Percentiles rank a stretch among this genome's conserved stretches.
phyloP scores from a whole-genome alignment of 306 rosid species.

The Casuarina cunninghamiana region DNA sequence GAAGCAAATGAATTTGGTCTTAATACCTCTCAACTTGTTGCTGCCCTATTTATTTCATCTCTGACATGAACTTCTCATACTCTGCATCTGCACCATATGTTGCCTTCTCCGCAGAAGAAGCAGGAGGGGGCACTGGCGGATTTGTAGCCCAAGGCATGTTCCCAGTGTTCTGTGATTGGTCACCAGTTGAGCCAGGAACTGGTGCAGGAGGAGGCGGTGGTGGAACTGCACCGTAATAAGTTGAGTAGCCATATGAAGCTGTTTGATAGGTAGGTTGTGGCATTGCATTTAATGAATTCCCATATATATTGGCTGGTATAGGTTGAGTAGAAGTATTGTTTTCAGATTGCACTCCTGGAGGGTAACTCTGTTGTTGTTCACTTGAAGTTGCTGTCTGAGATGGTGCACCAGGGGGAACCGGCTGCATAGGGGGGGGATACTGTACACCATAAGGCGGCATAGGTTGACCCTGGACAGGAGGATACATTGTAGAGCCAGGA shows the following conservation, averaged over 20 bases:
- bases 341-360: constrained; percentile 91
- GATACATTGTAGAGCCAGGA: constrained; percentile 85
- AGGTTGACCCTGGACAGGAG: constrained; percentile 75
- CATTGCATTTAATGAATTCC: constrained; percentile 53
- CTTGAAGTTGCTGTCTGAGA: constrained; percentile 61
- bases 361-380: constrained; percentile 78
- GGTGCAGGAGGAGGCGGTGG: constrained; percentile 67
- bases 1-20: constrained; percentile 8
- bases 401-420: constrained; percentile 84
- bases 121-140: constrained; percentile 59
- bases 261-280: constrained; percentile 72
- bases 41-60: constrained; percentile 68
- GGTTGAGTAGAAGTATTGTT: constrained; percentile 55
- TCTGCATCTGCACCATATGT: constrained; percentile 79
- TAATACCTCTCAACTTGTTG: constrained; percentile 17
- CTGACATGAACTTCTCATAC: constrained; percentile 97
- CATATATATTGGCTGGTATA: constrained; percentile 52
- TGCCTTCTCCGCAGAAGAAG: constrained; percentile 60
- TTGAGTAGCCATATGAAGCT: constrained; percentile 71
- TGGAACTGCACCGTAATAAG: constrained; percentile 79
- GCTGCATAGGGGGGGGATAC: constrained; percentile 61
- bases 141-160: constrained; percentile 75
- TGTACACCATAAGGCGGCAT: constrained; percentile 79
- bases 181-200: constrained; percentile 43
- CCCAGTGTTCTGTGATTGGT: constrained; percentile 60